Evolutionary conservation across 116 monocot species (phyloP), one percentile per base, ranked within the genome.

Genomic region (Trichopus zeylanicus): DNA sequence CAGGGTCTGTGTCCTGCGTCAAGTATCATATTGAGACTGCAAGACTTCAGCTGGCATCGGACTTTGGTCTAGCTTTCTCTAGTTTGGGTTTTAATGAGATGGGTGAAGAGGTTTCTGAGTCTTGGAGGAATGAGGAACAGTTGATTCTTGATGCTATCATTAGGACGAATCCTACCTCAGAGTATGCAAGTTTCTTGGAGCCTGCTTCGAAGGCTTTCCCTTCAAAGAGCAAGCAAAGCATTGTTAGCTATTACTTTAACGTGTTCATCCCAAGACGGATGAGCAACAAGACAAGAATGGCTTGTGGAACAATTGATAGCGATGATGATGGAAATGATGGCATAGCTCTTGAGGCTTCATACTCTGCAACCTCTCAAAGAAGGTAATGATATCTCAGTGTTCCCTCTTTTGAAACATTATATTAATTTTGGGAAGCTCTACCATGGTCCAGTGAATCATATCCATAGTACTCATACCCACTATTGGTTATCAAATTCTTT

Each of bases 161-260:
- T 29, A 70, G 65, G 42, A 29, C 57, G 52, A 72, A 75, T 57
- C 69, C 67, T 46, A 16, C 31, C 13, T 69, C 72, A 26, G 49
- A 69, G n/a, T 53, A 46, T 25, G 75, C 57, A 48, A 76, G 53
- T 31, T 92, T 87, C 60, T 70, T 64, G 76, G 53, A 61, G 15
- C 61, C 52, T 32, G 77, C 75, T 7, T 30, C 68, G 55, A 72
- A 70, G 31, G 37, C 37, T 55, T 80, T 91, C 52, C 62, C 56
- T 19, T 68, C 70, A 42, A 87, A 73, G 65, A 78, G 62, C 37
- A 80, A 67, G 57, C 57, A 37, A 60, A 51, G 83, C 59, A 47
- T 87, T 24, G 77, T 81, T 26, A 78, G 64, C n/a, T 92, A 83
- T 64, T 92, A 83, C 72, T 81, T 81, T 68, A 86, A 91, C 51